Evolutionary conservation across 805 yeast species (phyloP), one percentile per base, ranked within the genome.

Genomic region (Teunomyces panamensis): DNA sequence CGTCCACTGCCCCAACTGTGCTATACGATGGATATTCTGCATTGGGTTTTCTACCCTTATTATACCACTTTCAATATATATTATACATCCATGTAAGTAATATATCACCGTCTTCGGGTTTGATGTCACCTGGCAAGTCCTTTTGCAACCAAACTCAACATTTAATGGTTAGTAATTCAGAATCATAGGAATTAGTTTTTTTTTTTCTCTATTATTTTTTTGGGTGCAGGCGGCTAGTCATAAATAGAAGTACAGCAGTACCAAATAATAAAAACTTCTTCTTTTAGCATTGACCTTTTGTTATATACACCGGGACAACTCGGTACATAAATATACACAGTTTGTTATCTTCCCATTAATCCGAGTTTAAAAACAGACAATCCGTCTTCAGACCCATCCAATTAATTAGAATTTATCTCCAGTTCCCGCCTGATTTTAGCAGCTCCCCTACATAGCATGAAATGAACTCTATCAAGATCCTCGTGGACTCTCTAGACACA

Each of bases 381-480:
- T 2, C 24, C 24, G 6, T 20, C 24, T 4, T 20, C 24, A 20
- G 24, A 20, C 5, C 24, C 5, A 20, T 20, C 24, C 24, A 20
- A 20, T 20, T 20, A 20, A 20, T 20, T 20, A 20, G 24, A 20
- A 20, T 4, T 20, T 20, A 20, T 20, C 24, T 20, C 5, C 24
- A 20, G 24, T 20, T 20, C 24, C 24, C 24, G 24, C 24, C 24
- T 20, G 24, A 20, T 20, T 20, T 20, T 20, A 20, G 24, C 24
- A 20, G 24, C 24, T 20, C 24, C 24, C 24, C 24, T 20, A 4
- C 39, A 17, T 30, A 35, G 32, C 36, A 28, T 43, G 20, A 45
- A 32, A 68, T 69, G 74, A 69, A 69, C 54, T 67, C 71, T 24
- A 59, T 68, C 27, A 68, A 67, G 47, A 55, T 64, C 11, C 49